Base-by-base conservation (phyloP, 2,329 filamentous ascomycete genomes). In the Penicillium aurantiogriseum region DNA sequence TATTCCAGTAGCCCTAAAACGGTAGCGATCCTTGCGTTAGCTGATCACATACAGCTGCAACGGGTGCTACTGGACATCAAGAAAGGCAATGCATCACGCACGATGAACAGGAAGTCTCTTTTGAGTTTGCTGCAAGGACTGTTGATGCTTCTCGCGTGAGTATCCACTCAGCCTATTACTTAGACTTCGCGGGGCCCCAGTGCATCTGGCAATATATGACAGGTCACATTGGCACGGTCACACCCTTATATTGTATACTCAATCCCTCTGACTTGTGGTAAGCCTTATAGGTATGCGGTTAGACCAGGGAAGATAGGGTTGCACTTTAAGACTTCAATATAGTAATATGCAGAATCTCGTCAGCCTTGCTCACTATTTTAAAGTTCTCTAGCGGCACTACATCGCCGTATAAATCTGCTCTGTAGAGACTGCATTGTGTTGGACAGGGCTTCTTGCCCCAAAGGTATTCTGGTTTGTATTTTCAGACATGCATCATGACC, bases 111-210 rank as follows among this genome's bases (percentile, higher is more conserved):
- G 69, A 73, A 9, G 67, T 73, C 25, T 72, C 64, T 31, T 68
- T 79, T n/a, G 76, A 76, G 38, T 62, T 63, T 76, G 13, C 65
- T 78, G 17, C 73, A 78, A 60, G 76, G 74, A 3, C 54, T 77
- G 6, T 60, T 77, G 15, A 63, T 78, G 0, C 70, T 70, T 50
- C 56, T 72, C 17, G 72, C 70, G 74, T 75, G 52, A 55, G 35
- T 39, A 7, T 19, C 40, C 44, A 39, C 29, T 46, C 31, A n/a
- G 29, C 47, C 45, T 31, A 54, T 48, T 36, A 51, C n/a, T n/a
- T 35, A 23, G 7, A n/a, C 27, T 55, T 55, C 36, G 47, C 44
- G 51, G 31, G 43, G 47, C 13, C 10, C 38, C 19, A 46, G 51
- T 53, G 51, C 48, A 29, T 43, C 35, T 56, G 23, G 49, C 10